Evolutionary conservation across 2,329 filamentous ascomycete species (phyloP).

Genomic region (Pleoardoris graminearum): DNA sequence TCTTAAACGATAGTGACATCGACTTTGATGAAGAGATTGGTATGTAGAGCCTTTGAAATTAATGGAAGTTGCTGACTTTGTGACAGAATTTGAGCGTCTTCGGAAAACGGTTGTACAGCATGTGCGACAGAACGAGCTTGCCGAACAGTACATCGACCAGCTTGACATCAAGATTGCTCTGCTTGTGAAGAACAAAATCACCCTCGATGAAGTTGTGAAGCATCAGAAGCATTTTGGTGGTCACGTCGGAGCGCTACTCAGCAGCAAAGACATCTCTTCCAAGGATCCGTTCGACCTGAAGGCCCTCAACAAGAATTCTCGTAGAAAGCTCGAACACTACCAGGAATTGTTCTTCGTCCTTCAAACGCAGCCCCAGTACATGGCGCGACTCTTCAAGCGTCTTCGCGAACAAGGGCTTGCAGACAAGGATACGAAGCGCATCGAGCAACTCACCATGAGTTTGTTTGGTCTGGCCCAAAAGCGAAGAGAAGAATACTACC

Average conservation of each 20-base stretch:
- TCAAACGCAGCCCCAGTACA: conserved; percentile 93
- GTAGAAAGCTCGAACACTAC: conserved; percentile 93
- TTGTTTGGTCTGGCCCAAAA: conserved; percentile 98
- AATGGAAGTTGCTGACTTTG: conserved; percentile 19
- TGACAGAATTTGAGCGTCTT: conserved; percentile 81
- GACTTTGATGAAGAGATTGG: conserved; percentile 96
- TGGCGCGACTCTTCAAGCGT: conserved; percentile 83
- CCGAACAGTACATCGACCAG: conserved; percentile 97
- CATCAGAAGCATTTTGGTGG: conserved; percentile 97
- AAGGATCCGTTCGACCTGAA: conserved; percentile 95
- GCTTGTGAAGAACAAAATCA: conserved; percentile 99
- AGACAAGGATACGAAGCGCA: conserved; percentile 90
- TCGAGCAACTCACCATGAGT: conserved; percentile 93
- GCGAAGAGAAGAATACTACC: conserved; percentile 92
- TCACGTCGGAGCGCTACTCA: conserved; percentile 79
- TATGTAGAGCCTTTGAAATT: conserved; percentile 25
- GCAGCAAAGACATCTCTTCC: conserved; percentile 85
- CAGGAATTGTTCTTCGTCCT: conserved; percentile 97
- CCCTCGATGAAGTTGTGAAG: conserved; percentile 93
- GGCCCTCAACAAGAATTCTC: conserved; percentile 93
- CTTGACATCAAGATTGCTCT: conserved; percentile 98
- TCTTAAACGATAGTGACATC: conserved; percentile 97
- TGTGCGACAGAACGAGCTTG: conserved; percentile 93
- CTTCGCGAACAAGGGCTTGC: conserved; percentile 80
- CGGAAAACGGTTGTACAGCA: conserved; percentile 97